Base-by-base conservation (phyloP, 2,329 filamentous ascomycete genomes). In the Podosphaera xanthii region DNA sequence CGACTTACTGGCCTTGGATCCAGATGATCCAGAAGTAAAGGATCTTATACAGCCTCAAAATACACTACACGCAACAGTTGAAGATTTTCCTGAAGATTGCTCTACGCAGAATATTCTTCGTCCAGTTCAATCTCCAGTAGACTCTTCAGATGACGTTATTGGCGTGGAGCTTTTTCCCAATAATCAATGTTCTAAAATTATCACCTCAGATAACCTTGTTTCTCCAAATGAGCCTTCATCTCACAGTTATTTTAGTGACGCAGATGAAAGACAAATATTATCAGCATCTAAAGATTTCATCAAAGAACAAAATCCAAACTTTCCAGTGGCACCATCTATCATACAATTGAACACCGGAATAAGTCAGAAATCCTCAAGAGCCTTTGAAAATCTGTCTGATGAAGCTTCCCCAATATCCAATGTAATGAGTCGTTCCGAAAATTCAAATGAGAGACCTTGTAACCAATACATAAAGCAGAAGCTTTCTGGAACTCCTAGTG, bases 1-100 rank as follows among this genome's bases (percentile, higher is more conserved):
- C 30, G 67, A 70, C 49, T 68, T 73, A 14, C 73, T 74, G 50
- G 67, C 71, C 1, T 71, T 84, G n/a, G 80, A 83, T 64, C 77
- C 79, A 0, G 76, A 77, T 59, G 83, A 87, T 62, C 78, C 81
- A 1, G 82, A 86, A 57, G 79, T 85, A 1, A 77, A 79, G 65
- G 71, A 74, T 49, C 71, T 82, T n/a, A 64, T 60, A 38, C 50
- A 80, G 62, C 72, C 79, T 0, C 77, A 76, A 4, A 63, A 64
- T 56, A 53, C 63, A 42, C 56, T 50, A 33, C 64, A 64, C 52
- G 60, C 66, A 46, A 65, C 60, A 1, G 79, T 83, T 8, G 80
- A 84, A 65, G 78, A 81, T 42, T 75, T 75, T 0, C 75, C 77
- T 3, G 79, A 83, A 61, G 80, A 81, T 55, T 72, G 75, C 44